These are phyloP conservation scores for Funneliformis geosporum DNA, from an alignment of 192 early-diverging fungal genomes.

Conservation along the genomic window DNA sequence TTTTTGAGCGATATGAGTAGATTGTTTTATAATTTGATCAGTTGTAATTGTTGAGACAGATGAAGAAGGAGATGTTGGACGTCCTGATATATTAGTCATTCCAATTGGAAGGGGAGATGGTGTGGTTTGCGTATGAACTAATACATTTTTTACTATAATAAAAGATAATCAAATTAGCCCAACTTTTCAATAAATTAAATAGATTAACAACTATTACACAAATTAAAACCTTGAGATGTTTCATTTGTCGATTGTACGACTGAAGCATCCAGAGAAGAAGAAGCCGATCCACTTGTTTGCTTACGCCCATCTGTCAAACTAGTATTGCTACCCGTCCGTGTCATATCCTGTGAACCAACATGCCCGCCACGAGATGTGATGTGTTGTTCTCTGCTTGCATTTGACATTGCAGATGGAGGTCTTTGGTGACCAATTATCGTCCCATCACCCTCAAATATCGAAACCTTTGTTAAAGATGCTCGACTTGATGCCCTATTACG, in stretches of 20 bases:
- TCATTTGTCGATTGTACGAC: neutral
- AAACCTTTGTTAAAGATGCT: conserved; percentile 14
- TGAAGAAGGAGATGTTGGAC: conserved; percentile 15
- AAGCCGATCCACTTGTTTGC: conserved; percentile 1
- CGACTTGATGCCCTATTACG: conserved; percentile 30
- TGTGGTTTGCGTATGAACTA: neutral
- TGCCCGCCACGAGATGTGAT: neutral
- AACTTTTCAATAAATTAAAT: neutral
- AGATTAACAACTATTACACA: neutral
- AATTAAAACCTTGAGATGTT: conserved; percentile 4
- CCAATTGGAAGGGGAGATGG: neutral
- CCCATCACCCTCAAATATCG: neutral
- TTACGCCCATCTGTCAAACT: conserved; percentile 5
- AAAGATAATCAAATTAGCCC: neutral
- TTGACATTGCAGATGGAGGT: conserved; percentile 15
- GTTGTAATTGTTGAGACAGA: conserved; percentile 30
- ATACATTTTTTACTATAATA: neutral
- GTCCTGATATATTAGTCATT: neutral
- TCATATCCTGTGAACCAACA: neutral
- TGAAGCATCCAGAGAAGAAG: conserved; percentile 7
- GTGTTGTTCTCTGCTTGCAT: conserved; percentile 20
- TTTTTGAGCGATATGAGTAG: neutral
- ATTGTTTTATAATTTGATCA: neutral
- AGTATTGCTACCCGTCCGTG: neutral
- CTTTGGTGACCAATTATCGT: neutral